Evolutionary conservation across 345 rosid genomes (phyloP).

Genomic region (Zanthoxylum bungeanum): DNA sequence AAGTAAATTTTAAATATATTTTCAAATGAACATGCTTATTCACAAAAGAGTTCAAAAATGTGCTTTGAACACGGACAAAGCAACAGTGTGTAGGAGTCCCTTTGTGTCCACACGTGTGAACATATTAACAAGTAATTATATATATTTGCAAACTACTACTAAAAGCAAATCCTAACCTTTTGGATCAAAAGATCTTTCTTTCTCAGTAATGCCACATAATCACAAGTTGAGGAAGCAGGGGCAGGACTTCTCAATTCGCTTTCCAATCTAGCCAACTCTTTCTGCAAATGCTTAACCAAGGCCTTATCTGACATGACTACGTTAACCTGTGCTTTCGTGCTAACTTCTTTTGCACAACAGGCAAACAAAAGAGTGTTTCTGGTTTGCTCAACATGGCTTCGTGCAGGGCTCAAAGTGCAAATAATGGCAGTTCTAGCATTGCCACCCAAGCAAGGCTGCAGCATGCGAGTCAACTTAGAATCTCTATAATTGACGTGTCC

Average conservation of each 20-base stretch:
- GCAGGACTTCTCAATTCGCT: slow-evolving; percentile 76
- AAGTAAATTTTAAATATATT: background rate
- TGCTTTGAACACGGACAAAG: background rate
- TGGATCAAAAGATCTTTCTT: slow-evolving; percentile 91
- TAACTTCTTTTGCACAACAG: slow-evolving; percentile 95
- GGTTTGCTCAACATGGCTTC: slow-evolving; percentile 96
- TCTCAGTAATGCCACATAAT: slow-evolving; percentile 61
- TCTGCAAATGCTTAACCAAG: slow-evolving; percentile 90
- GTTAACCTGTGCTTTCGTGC: slow-evolving; percentile 94
- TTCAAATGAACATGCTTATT: background rate
- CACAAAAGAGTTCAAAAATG: background rate
- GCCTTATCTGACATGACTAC: slow-evolving; percentile 99
- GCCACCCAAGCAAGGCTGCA: slow-evolving; percentile 96
- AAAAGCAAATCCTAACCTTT: slow-evolving; percentile 51
- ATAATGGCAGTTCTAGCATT: slow-evolving; percentile 96
- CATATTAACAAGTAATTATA: background rate
- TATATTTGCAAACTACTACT: slow-evolving; percentile 5
- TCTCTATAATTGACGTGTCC: slow-evolving; percentile 98
- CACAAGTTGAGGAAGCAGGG: slow-evolving; percentile 52
- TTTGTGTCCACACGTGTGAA: background rate
- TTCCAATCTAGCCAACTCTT: slow-evolving; percentile 89
- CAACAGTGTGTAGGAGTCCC: background rate
- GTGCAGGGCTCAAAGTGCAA: slow-evolving; percentile 96
- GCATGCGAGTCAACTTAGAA: slow-evolving; percentile 87
- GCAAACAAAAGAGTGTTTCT: slow-evolving; percentile 97